Conservation (phyloP, 2,329 filamentous ascomycete genomes). For the Ceratocystis lukuohia region DNA sequence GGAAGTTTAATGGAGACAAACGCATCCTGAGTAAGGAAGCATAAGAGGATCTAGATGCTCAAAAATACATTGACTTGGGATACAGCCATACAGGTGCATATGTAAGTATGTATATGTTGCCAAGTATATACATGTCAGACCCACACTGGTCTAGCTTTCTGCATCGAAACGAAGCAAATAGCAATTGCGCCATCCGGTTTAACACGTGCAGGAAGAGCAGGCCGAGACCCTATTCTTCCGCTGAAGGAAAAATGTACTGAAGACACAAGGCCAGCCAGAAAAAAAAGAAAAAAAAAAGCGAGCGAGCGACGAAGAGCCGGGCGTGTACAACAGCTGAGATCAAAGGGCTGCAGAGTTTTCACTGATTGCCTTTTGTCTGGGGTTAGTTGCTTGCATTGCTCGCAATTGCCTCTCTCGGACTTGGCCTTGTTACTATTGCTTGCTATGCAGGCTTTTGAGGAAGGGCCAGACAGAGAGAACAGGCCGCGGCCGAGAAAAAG, state of each 20-base stretch:
- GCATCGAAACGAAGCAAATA: background rate
- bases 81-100: too few relatives aligned
- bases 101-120: too few relatives aligned
- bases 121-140: slow-evolving; percentile 1
- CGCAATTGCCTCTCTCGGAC: background rate
- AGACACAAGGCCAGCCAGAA: background rate
- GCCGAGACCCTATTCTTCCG: background rate
- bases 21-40: background rate
- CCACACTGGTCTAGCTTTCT: background rate
- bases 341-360: background rate
- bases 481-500: background rate
- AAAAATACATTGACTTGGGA: slow-evolving; percentile 4
- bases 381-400: background rate
- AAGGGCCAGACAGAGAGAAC: slow-evolving; percentile 1
- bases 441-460: background rate
- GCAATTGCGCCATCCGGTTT: background rate
- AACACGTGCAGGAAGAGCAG: background rate
- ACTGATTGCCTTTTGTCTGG: background rate
- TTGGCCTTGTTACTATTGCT: background rate
- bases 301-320: background rate
- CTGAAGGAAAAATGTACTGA: background rate
- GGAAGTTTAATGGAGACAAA: too few relatives aligned
- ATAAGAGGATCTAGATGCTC: background rate
- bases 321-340: background rate
- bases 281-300: background rate